These are phyloP conservation scores for Neurospora sp. DNA, from an alignment of 495 filamentous ascomycete species.

Conservation along the genomic window DNA sequence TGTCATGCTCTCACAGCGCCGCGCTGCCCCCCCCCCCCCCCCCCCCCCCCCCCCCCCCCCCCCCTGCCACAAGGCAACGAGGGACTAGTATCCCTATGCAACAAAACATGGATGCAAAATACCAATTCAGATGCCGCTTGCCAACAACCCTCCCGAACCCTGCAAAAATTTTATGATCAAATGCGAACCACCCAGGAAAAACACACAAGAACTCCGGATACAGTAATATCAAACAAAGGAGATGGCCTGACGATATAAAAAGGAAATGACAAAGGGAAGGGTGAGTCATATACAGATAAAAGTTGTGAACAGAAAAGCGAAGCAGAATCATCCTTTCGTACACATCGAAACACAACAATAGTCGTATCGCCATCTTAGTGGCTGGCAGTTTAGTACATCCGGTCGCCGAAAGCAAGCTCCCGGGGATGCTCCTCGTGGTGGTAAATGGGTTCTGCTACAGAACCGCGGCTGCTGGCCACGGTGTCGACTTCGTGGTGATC, in stretches of 20 bases:
- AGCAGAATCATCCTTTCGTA: not conserved
- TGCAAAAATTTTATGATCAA: not conserved
- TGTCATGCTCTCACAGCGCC: not conserved
- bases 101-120: not conserved
- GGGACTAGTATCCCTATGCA: not conserved
- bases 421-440: conserved; percentile 30
- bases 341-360: not conserved
- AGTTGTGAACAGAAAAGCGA: not conserved
- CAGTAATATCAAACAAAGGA: not conserved
- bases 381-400: conserved; percentile 26
- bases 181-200: not conserved
- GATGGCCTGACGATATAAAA: not conserved
- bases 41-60: too few species aligned
- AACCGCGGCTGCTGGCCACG: conserved; percentile 22
- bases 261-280: not conserved
- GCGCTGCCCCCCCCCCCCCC: too few species aligned
- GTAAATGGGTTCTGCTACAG: conserved; percentile 29
- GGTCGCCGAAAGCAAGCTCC: conserved; percentile 30
- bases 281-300: not conserved
- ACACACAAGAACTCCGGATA: not conserved
- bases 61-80: not conserved
- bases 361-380: not conserved
- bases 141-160: not conserved
- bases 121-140: not conserved
- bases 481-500: conserved; percentile 34